A percentile compares a stretch with the other conserved stretches of the same genome.
Evolutionary conservation across 306 rosid genomes (phyloP).

Genomic region (Delonix regia): DNA sequence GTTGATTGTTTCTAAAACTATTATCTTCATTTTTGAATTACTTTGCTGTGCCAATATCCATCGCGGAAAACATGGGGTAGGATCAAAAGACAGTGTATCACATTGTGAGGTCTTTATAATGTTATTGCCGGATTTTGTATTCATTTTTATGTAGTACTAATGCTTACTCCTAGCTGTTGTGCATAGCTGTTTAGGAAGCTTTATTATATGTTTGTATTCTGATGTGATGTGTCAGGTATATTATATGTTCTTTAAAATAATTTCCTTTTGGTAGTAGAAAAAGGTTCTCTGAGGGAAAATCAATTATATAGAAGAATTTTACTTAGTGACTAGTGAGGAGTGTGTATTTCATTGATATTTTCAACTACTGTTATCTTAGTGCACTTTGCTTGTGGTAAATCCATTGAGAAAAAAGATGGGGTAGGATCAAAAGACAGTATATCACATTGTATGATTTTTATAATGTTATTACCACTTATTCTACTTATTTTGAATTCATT

Average conservation of each 20-base stretch:
- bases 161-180: neutral
- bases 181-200: neutral
- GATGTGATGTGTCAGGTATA: neutral
- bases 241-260: neutral
- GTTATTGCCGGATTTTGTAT: neutral
- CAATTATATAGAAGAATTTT: neutral
- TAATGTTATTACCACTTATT: neutral
- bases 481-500: neutral
- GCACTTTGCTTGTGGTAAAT: neutral
- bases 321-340: neutral
- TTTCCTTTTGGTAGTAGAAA: neutral
- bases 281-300: neutral
- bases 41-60: no score
- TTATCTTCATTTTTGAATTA: neutral
- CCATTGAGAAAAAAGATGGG: neutral
- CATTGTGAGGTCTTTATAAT: neutral
- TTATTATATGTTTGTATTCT: neutral
- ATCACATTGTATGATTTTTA: neutral
- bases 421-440: neutral
- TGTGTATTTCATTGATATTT: neutral
- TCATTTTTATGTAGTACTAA: neutral
- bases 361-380: neutral
- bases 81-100: neutral
- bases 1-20: neutral
- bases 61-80: neutral